Conservation (phyloP, 169 alveolate species). For the Plasmodium chabaudi region DNA sequence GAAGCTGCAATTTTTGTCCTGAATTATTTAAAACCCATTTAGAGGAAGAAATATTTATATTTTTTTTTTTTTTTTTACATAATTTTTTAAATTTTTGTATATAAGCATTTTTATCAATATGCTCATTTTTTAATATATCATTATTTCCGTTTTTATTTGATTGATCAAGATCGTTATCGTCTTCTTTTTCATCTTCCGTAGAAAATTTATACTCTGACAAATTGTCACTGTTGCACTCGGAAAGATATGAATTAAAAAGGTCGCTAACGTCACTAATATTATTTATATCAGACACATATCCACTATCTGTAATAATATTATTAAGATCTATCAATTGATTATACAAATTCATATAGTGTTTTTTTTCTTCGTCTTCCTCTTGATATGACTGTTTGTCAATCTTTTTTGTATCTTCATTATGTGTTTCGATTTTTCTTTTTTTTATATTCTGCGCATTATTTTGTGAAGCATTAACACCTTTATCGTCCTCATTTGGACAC, state of each 20-base stretch:
- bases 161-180: background rate
- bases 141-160: background rate
- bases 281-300: constrained; percentile 48
- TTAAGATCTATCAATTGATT: constrained; percentile 17
- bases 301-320: constrained; percentile 5
- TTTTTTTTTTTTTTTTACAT: constrained; percentile 35
- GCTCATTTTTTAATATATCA: background rate
- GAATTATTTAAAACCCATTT: constrained; percentile 50
- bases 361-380: background rate
- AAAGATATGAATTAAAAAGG: constrained; percentile 30
- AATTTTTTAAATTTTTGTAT: constrained; percentile 22
- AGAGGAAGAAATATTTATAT: constrained; percentile 39
- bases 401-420: background rate
- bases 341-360: background rate
- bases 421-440: background rate
- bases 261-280: constrained; percentile 43
- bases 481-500: background rate
- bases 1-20: constrained; percentile 49
- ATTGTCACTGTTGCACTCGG: constrained; percentile 46
- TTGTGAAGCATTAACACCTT: background rate
- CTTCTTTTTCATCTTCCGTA: background rate
- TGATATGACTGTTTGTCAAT: background rate
- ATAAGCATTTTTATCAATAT: background rate
- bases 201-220: constrained; percentile 28
- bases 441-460: background rate